These are phyloP conservation scores for Agrostemma githago DNA, from an alignment of 148 eudicot species.

Conservation along the genomic window DNA sequence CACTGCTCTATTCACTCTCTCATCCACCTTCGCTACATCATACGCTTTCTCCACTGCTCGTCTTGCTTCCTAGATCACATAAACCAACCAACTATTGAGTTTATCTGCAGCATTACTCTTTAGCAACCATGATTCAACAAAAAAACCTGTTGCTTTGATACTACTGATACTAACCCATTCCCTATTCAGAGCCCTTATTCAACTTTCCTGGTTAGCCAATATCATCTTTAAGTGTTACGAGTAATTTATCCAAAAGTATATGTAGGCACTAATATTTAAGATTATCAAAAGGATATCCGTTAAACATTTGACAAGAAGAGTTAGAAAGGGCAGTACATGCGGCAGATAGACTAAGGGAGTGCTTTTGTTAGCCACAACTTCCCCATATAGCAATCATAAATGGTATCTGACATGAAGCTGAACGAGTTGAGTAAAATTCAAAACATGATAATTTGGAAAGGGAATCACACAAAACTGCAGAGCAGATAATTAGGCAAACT, in stretches of 20 bases:
- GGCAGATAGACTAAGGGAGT: too few species aligned
- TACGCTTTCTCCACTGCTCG: slow-evolving; percentile 79
- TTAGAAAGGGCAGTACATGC: too few species aligned
- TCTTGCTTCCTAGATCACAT: slow-evolving; percentile 66
- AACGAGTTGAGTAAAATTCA: background rate
- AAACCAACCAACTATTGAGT: background rate
- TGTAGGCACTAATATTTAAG: too few species aligned
- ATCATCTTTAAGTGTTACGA: too few species aligned
- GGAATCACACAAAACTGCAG: background rate
- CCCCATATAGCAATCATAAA: background rate
- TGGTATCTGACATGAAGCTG: background rate
- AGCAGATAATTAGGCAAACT: background rate
- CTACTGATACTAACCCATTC: too few species aligned
- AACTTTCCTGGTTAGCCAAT: too few species aligned
- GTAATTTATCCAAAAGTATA: too few species aligned
- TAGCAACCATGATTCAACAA: background rate
- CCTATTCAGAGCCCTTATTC: too few species aligned
- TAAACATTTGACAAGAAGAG: too few species aligned
- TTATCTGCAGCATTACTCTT: background rate
- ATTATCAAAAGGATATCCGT: too few species aligned
- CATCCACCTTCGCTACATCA: slow-evolving; percentile 83
- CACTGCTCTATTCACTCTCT: slow-evolving; percentile 75
- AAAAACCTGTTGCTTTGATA: background rate
- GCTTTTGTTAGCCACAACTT: background rate
- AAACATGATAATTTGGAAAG: background rate